Percentiles rank a stretch among this genome's conserved stretches.
Evolutionary conservation across 164 flowering plant species (phyloP).

Genomic region (Umbilicus rupestris): DNA sequence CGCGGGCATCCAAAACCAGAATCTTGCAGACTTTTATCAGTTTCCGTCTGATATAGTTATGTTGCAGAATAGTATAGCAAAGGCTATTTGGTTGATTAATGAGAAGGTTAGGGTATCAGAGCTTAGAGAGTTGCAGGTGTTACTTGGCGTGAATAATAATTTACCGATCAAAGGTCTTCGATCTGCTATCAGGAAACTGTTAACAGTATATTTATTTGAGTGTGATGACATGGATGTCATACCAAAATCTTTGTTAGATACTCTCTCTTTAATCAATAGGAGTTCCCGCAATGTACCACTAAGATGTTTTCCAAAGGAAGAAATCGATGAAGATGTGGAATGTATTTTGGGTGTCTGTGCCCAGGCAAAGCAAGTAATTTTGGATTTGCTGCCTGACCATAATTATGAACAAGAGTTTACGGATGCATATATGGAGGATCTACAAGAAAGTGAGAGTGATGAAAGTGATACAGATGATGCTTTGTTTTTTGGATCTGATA

Average conservation of each 20-base stretch:
- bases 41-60: conserved; percentile 37
- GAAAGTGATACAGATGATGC: conserved; percentile 15
- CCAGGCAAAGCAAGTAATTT: conserved; percentile 46
- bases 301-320: conserved; percentile 21
- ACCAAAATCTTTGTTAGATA: conserved; percentile 35
- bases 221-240: conserved; percentile 50
- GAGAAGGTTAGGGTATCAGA: conserved; percentile 24
- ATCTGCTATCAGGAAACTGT: conserved; percentile 29
- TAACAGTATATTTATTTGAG: conserved; percentile 59
- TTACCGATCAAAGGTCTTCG: conserved; percentile 23
- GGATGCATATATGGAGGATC: conserved; percentile 60
- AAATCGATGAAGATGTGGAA: conserved; percentile 52
- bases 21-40: conserved; percentile 23
- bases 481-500: not conserved
- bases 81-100: conserved; percentile 39
- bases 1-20: conserved; percentile 16
- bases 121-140: conserved; percentile 27
- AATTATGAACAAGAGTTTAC: conserved; percentile 46
- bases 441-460: conserved; percentile 37
- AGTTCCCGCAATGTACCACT: conserved; percentile 14
- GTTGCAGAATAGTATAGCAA: conserved; percentile 54
- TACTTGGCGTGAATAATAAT: conserved; percentile 41
- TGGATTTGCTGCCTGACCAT: conserved; percentile 32
- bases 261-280: conserved; percentile 39
- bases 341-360: conserved; percentile 49